Evolutionary conservation across 148 eudicot species (phyloP).

Genomic region (Oxyria digyna): DNA sequence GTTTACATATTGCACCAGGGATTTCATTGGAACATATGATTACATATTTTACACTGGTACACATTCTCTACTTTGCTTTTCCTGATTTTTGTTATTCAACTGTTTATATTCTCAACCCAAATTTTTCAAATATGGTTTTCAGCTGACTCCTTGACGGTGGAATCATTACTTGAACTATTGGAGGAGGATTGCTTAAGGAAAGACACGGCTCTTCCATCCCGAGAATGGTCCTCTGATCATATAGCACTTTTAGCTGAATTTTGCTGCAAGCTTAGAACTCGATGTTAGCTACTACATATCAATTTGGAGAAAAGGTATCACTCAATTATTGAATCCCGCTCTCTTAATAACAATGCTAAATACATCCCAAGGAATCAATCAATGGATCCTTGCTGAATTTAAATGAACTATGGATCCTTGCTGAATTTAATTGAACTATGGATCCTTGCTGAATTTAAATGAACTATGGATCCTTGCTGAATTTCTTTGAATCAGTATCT

Average conservation of each 20-base stretch:
- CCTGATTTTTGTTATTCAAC: background rate
- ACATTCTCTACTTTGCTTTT: background rate
- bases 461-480: too few relatives aligned
- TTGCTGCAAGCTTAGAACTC: slow-evolving; percentile 77
- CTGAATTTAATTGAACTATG: too few relatives aligned
- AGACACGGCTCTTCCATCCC: slow-evolving; percentile 98
- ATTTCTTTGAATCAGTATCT: too few relatives aligned
- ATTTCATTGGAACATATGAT: slow-evolving; percentile 89
- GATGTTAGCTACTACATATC: slow-evolving; percentile 40
- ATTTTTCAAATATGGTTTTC: too few relatives aligned
- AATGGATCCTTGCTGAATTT: too few relatives aligned
- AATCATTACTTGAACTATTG: slow-evolving; percentile 85
- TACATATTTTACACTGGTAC: slow-evolving; percentile 97
- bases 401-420: too few relatives aligned
- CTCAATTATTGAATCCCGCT: background rate
- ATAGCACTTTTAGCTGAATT: slow-evolving; percentile 94
- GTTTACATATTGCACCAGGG: slow-evolving; percentile 90
- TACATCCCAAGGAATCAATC: too few relatives aligned
- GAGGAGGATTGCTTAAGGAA: slow-evolving; percentile 94
- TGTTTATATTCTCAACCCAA: too few relatives aligned
- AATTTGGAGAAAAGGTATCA: background rate
- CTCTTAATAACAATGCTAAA: too few relatives aligned
- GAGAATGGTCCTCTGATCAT: slow-evolving; percentile 99
- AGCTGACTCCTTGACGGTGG: slow-evolving; percentile 95
- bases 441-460: too few relatives aligned